Conservation (phyloP, 73 alveolate genomes). For the Stentor coeruleus region DNA sequence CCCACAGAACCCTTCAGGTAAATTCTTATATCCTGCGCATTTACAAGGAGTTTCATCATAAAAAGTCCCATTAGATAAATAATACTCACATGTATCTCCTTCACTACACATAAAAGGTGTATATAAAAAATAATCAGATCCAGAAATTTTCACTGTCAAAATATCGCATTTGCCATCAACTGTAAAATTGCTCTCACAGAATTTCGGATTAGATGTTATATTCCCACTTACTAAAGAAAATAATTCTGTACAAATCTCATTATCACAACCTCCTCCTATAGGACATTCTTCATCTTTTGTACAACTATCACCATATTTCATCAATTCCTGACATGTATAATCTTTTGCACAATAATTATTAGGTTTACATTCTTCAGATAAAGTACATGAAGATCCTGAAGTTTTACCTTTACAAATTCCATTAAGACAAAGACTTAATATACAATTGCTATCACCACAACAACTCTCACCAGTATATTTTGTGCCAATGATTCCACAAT, state of each 20-base stretch:
- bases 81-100: background rate
- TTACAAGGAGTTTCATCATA: background rate
- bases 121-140: background rate
- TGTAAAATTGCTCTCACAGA: background rate
- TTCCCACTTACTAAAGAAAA: background rate
- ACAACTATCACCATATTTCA: background rate
- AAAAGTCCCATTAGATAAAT: background rate
- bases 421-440: background rate
- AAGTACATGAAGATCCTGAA: background rate
- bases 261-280: background rate
- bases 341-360: background rate
- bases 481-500: background rate
- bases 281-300: background rate
- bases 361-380: background rate
- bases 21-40: background rate
- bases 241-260: background rate
- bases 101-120: background rate
- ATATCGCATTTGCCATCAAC: background rate
- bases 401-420: background rate
- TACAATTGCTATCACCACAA: background rate
- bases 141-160: background rate
- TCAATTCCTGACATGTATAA: background rate
- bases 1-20: background rate
- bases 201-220: background rate
- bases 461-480: background rate